Evolutionary conservation across 2,329 filamentous ascomycete genomes (phyloP), one percentile per base, ranked within the genome.

Genomic region (Aureobasidium sp.): DNA sequence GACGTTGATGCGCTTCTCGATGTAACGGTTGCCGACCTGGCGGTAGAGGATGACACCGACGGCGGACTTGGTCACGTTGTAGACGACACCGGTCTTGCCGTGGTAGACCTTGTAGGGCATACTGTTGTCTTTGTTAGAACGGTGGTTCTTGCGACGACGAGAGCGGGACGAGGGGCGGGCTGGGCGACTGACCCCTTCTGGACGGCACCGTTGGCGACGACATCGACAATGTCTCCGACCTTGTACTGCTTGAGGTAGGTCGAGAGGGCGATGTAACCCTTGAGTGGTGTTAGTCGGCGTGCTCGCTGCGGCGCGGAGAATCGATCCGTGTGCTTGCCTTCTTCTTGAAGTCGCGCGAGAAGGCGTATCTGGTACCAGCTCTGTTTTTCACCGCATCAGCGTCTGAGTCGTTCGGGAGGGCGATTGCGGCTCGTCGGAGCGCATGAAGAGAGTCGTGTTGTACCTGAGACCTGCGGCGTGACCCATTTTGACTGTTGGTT

Each of bases 1-100:
- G 81, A 99, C 84, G 87, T 96, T 97, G 84, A 99, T 87, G 79
- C 94, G 93, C 91, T 99, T 99, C 89, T 99, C 94, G 78, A 99
- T 84, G 87, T 96, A 99, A 75, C 93, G 89, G 88, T 97, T 94
- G 82, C 92, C 91, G 78, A 99, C 94, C 80, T 95, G 90, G 87
- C 96, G 96, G 89, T 95, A 93, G 81, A 99, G 89, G 82, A 99
- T 96, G 79, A 99, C 89, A 74, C 94, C 94, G 77, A 99, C 91
- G 68, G 94, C 89, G 73, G 85, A 89, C 87, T 96, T 96, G 81
- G 93, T 94, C 74, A 99, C 94, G 84, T 99, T 99, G 89, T 74
- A 74, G 71, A 75, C 67, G 65, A 75, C 71, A 65, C 73, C 74
- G 67, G 92, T 96, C 89, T 97, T 97, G 75, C 93, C 94, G 85